Conservation (phyloP, 768 basidiomycete species). For the Amanita rubescens region DNA sequence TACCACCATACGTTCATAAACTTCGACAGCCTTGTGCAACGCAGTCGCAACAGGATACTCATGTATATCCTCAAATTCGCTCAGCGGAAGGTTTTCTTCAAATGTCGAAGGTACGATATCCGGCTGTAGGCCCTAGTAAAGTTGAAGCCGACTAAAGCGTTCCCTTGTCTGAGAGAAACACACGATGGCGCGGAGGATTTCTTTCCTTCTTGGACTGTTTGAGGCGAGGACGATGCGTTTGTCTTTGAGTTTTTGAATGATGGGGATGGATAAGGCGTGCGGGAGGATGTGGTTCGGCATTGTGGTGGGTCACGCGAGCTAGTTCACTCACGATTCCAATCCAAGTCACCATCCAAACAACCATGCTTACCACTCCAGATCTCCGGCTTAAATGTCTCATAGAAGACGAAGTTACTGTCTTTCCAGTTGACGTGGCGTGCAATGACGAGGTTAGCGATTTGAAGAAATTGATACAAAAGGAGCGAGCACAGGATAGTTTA, state of each 20-base stretch:
- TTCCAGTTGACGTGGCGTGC: neutral
- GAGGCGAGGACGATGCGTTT: conserved; percentile 85
- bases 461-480: neutral
- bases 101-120: conserved; percentile 34
- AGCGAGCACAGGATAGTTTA: neutral
- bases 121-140: conserved; percentile 30
- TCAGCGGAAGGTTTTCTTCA: neutral
- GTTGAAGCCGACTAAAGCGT: neutral
- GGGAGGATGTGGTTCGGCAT: conserved; percentile 47
- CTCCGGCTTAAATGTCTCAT: too few relatives aligned
- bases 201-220: conserved; percentile 75
- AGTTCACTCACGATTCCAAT: too few relatives aligned
- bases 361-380: too few relatives aligned
- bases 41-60: conserved; percentile 34
- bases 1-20: conserved; percentile 31
- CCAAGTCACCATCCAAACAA: too few relatives aligned
- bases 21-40: conserved; percentile 26
- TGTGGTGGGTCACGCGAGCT: conserved; percentile 11
- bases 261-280: conserved; percentile 55
- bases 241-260: conserved; percentile 56
- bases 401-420: too few relatives aligned
- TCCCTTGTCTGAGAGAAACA: conserved; percentile 21
- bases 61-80: conserved; percentile 13
- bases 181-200: conserved; percentile 75
- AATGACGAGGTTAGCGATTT: neutral